These are phyloP conservation scores for Spongospora subterranea DNA, from an alignment of 208 protist genomes.

Conservation along the genomic window DNA sequence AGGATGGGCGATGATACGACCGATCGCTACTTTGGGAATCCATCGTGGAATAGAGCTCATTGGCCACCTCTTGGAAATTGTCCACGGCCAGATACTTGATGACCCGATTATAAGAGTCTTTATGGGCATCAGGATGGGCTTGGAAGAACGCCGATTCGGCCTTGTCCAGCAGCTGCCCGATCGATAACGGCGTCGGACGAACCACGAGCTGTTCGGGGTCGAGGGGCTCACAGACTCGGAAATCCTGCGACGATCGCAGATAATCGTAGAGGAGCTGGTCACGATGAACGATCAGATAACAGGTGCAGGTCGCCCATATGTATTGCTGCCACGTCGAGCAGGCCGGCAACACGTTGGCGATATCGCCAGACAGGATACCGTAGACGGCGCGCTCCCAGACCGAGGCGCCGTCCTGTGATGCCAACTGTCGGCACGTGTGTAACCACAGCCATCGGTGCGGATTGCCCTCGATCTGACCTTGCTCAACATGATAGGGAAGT, in stretches of 20 bases:
- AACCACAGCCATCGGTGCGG: constrained; percentile 45
- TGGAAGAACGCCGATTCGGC: not conserved
- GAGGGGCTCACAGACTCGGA: not conserved
- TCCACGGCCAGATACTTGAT: not conserved
- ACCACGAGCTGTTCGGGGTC: constrained; percentile 12
- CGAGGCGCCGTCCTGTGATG: not conserved
- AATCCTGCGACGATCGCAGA: not conserved
- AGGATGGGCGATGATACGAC: not conserved
- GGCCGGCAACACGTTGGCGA: not conserved
- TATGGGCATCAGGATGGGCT: not conserved
- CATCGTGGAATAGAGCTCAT: constrained; percentile 29
- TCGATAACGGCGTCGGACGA: not conserved
- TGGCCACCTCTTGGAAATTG: not conserved
- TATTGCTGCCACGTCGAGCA: constrained; percentile 18
- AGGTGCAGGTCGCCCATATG: constrained; percentile 15
- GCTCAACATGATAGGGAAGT: not conserved
- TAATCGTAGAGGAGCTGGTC: not conserved
- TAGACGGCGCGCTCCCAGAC: constrained; percentile 48
- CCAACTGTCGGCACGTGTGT: not conserved
- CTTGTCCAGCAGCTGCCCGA: not conserved
- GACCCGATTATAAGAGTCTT: constrained; percentile 1
- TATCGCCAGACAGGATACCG: not conserved
- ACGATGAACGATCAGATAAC: not conserved
- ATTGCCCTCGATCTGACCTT: constrained; percentile 21
- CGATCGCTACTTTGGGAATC: not conserved